These are phyloP conservation scores for Suillus brevipes DNA, from an alignment of 768 basidiomycete species.

Conservation along the genomic window DNA sequence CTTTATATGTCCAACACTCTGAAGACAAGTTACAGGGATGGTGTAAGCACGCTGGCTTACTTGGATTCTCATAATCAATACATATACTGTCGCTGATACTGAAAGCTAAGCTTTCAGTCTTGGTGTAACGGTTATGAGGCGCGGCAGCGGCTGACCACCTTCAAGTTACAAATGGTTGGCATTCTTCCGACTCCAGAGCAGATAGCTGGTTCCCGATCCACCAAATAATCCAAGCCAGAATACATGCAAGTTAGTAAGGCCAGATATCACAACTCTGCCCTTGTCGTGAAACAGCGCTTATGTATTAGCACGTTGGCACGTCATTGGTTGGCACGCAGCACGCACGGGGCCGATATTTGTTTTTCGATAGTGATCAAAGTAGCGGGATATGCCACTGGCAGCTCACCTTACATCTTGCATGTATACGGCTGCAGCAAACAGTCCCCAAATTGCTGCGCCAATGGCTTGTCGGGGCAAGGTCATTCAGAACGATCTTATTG, in stretches of 20 bases:
- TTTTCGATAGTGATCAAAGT: not conserved
- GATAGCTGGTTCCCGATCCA: not conserved
- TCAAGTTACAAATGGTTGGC: no score
- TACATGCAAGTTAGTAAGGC: not conserved
- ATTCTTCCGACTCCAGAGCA: not conserved
- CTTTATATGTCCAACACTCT: not conserved
- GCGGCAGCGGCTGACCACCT: no score
- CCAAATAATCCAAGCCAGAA: not conserved
- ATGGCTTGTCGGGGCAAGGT: not conserved
- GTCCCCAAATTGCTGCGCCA: not conserved
- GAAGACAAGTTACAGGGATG: not conserved
- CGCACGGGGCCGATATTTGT: not conserved
- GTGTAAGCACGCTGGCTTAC: no score
- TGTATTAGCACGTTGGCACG: not conserved
- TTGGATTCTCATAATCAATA: no score
- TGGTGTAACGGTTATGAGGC: no score
- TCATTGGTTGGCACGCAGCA: not conserved
- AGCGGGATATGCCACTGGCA: no score
- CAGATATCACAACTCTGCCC: not conserved
- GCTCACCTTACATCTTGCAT: not conserved
- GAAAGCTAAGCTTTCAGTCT: no score
- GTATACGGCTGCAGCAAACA: not conserved
- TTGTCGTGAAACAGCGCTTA: not conserved
- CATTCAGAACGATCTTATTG: not conserved
- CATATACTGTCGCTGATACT: no score